phyloP scores from a whole-genome alignment of 2,329 filamentous ascomycete genomes.

The Fusarium duplospermum region DNA sequence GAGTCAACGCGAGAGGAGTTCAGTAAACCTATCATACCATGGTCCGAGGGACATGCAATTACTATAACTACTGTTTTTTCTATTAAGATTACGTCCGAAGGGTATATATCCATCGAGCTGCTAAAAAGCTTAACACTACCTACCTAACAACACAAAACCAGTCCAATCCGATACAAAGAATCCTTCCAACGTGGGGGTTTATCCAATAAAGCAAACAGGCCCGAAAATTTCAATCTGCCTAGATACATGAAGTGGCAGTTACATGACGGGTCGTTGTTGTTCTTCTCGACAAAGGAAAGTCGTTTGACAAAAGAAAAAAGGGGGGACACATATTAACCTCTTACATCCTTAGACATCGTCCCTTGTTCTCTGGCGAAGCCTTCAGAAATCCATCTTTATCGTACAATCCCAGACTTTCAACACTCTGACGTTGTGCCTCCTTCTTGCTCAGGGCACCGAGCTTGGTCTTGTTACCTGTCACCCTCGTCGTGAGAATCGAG shows the following conservation, averaged over 20 bases:
- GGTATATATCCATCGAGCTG: constrained; percentile 39
- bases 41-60: neutral
- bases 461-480: constrained; percentile 34
- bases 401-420: constrained; percentile 57
- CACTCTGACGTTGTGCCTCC: constrained; percentile 44
- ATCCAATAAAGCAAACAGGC: neutral
- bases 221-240: constrained; percentile 9
- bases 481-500: constrained; percentile 12
- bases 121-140: constrained; percentile 19
- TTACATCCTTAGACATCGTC: constrained; percentile 45
- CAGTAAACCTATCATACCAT: neutral
- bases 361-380: constrained; percentile 52
- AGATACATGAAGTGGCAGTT: constrained; percentile 20
- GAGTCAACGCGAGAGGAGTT: constrained; percentile 15
- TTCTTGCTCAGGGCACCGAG: constrained; percentile 43
- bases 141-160: constrained; percentile 11
- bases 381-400: constrained; percentile 60
- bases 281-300: constrained; percentile 7
- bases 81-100: constrained; percentile 43
- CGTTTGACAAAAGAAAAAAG: constrained; percentile 24
- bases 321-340: neutral
- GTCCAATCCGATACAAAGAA: neutral
- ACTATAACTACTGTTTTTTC: constrained; percentile 12
- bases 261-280: neutral
- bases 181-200: neutral